Percentiles rank a stretch among this genome's conserved stretches.
Conservation (phyloP, 106 monocot genomes). For the Dendrobium nobile region DNA sequence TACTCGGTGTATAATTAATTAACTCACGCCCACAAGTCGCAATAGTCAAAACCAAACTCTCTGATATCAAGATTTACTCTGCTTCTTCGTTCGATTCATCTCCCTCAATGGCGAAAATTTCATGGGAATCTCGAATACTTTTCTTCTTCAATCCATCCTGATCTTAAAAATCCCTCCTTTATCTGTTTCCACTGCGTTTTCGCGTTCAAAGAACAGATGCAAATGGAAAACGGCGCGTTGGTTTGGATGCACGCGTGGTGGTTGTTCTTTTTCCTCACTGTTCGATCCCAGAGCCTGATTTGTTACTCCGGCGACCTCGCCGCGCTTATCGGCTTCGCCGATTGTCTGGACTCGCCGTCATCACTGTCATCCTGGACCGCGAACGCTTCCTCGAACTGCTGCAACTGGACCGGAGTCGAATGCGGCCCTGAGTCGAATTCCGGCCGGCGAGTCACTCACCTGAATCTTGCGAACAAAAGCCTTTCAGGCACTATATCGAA, state of each 20-base stretch:
- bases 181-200: not conserved
- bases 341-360: conserved; percentile 10
- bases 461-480: conserved; percentile 45
- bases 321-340: conserved; percentile 18
- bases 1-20: conserved; percentile 1
- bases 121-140: conserved; percentile 3
- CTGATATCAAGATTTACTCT: not conserved
- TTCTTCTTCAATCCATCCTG: not conserved
- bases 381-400: conserved; percentile 25
- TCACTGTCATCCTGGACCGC: conserved; percentile 12
- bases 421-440: conserved; percentile 7
- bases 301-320: conserved; percentile 26
- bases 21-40: not conserved
- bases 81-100: not conserved
- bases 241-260: conserved; percentile 4
- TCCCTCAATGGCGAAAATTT: conserved; percentile 4
- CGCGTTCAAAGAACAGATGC: not conserved
- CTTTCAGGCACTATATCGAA: conserved; percentile 40
- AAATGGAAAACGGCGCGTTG: conserved; percentile 9
- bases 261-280: conserved; percentile 8
- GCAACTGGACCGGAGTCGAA: conserved; percentile 37
- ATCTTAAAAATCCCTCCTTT: conserved; percentile 5
- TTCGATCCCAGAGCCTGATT: conserved; percentile 11
- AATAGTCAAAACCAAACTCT: not conserved
- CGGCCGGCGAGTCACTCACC: conserved; percentile 30